Percentiles rank a stretch among this genome's conserved stretches.
Evolutionary conservation across 306 rosid species (phyloP).

Genomic region (Glycine soja): DNA sequence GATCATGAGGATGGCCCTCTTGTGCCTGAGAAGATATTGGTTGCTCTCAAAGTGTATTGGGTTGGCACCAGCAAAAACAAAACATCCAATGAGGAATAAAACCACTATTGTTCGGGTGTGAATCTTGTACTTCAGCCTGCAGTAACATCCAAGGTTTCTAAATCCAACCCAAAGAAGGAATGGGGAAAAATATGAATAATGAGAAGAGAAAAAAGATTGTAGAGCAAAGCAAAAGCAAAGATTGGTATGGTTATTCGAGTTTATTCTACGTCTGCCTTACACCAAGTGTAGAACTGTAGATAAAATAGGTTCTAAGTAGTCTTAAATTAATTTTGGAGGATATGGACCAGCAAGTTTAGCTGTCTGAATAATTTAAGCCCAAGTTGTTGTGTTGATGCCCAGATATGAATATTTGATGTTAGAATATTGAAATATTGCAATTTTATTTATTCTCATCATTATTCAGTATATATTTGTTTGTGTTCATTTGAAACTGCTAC

Average conservation of each 20-base stretch:
- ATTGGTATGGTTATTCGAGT: constrained; percentile 37
- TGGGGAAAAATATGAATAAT: not conserved
- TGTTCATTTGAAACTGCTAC: not conserved
- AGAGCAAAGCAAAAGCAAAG: not conserved
- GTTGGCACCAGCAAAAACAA: constrained; percentile 61
- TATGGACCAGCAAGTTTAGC: constrained; percentile 43
- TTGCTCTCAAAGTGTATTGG: constrained; percentile 83
- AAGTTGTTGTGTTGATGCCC: constrained; percentile 22
- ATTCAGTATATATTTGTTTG: not conserved
- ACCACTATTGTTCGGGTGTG: not conserved
- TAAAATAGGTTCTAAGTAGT: constrained; percentile 47
- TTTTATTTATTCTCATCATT: constrained; percentile 30
- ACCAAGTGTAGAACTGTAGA: constrained; percentile 55
- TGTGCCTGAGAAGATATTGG: constrained; percentile 85
- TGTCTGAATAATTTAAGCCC: constrained; percentile 43
- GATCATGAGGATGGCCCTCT: constrained; percentile 96
- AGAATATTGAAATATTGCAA: constrained; percentile 36
- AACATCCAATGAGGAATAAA: constrained; percentile 55
- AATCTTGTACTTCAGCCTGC: constrained; percentile 15
- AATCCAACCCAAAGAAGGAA: constrained; percentile 39
- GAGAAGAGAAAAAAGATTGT: constrained; percentile 19
- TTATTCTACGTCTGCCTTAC: constrained; percentile 57
- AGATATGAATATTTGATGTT: constrained; percentile 38
- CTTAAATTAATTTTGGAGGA: constrained; percentile 46
- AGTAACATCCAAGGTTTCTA: constrained; percentile 35